Conservation (phyloP, 495 filamentous ascomycete genomes). For the Podospora pseudocomata region DNA sequence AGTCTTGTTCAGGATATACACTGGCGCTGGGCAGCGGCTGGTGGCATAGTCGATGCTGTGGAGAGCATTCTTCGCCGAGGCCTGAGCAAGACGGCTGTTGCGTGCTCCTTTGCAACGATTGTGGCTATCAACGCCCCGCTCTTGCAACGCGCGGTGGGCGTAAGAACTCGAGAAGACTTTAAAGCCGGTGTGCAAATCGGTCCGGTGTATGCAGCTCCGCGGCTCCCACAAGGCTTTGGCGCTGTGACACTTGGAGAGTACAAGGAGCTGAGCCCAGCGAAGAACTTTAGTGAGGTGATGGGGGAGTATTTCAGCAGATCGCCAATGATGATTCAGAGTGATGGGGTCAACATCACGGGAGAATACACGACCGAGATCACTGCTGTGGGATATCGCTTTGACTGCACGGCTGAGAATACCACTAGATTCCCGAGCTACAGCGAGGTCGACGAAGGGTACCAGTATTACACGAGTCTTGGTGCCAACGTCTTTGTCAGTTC, state of each 20-base stretch:
- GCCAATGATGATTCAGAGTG: background rate
- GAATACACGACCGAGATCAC: background rate
- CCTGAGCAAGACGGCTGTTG: background rate
- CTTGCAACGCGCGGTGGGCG: background rate
- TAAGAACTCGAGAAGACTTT: background rate
- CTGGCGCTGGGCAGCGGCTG: conserved; percentile 1
- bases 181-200: background rate
- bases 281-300: background rate
- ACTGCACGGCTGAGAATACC: background rate
- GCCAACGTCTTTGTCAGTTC: background rate
- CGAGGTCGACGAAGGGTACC: too few relatives aligned
- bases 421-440: too few relatives aligned
- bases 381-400: background rate
- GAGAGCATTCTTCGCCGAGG: background rate
- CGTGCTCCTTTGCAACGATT: background rate
- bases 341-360: background rate
- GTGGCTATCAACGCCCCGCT: background rate
- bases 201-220: background rate
- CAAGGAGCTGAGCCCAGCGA: background rate
- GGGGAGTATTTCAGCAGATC: background rate
- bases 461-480: background rate
- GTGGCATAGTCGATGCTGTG: background rate
- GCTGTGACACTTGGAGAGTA: background rate
- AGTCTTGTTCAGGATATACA: background rate
- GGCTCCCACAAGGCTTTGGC: background rate